Percentiles rank a stretch among this genome's conserved stretches.
These are phyloP conservation scores for Penicillium occitanis DNA, from an alignment of 2,329 filamentous ascomycete genomes.

Conservation along the genomic window DNA sequence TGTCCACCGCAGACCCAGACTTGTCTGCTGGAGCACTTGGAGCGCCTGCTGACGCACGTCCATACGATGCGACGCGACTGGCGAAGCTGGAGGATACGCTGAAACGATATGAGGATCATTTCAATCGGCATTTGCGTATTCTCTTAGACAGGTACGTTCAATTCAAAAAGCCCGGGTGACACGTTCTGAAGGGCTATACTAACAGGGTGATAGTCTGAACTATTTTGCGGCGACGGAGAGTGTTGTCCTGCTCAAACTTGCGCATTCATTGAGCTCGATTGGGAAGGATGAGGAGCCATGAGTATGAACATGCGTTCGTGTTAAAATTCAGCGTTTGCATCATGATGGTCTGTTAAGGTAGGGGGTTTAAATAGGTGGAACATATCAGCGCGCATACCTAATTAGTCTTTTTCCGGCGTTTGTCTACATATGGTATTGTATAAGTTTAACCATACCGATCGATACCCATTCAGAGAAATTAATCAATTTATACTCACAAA, in stretches of 20 bases:
- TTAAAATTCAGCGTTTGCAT: slow-evolving; percentile 3
- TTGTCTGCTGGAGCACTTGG: slow-evolving; percentile 48
- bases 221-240: slow-evolving; percentile 98
- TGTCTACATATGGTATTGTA: not conserved
- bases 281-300: slow-evolving; percentile 40
- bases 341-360: not conserved
- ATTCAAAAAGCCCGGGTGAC: not conserved
- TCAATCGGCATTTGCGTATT: slow-evolving; percentile 88
- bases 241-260: slow-evolving; percentile 81
- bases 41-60: slow-evolving; percentile 37
- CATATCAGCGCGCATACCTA: not conserved
- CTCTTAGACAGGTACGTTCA: slow-evolving; percentile 69
- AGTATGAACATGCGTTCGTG: not conserved
- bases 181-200: slow-evolving; percentile 7
- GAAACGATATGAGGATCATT: slow-evolving; percentile 89
- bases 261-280: slow-evolving; percentile 44
- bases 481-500: not conserved
- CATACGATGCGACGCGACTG: slow-evolving; percentile 61
- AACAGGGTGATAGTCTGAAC: slow-evolving; percentile 58
- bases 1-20: slow-evolving; percentile 80
- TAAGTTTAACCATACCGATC: not conserved
- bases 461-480: not conserved
- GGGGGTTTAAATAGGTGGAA: not conserved
- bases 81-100: slow-evolving; percentile 83
- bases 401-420: not conserved